Evolutionary conservation across 352 stramenopile genomes (phyloP).

Genomic region (Pythium plurisporium): DNA sequence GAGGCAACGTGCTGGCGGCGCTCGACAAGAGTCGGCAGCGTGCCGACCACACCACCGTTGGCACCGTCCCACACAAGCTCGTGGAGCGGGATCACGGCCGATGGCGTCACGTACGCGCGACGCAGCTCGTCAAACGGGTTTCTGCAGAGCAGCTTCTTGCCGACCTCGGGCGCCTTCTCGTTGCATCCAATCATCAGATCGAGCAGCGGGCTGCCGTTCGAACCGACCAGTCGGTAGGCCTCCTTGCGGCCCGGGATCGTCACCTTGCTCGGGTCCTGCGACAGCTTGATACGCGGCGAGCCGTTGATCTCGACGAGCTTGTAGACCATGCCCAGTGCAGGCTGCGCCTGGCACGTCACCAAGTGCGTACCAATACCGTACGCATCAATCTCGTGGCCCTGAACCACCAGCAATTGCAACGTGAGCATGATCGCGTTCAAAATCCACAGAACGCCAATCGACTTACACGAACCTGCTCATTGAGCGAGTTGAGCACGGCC

Average conservation of each 20-base stretch:
- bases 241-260: conserved; percentile 89
- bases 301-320: conserved; percentile 98
- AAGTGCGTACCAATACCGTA: conserved; percentile 95
- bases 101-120: conserved; percentile 92
- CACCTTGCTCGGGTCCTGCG: conserved; percentile 95
- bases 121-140: conserved; percentile 97
- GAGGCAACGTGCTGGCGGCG: conserved; percentile 83
- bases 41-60: conserved; percentile 62
- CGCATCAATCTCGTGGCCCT: conserved; percentile 93
- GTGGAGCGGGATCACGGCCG: conserved; percentile 87
- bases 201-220: conserved; percentile 84
- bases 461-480: conserved; percentile 76
- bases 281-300: conserved; percentile 97
- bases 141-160: conserved; percentile 89
- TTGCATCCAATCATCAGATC: conserved; percentile 89
- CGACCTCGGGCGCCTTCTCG: conserved; percentile 75
- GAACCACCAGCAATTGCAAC: no score
- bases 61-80: conserved; percentile 88
- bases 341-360: conserved; percentile 98
- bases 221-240: conserved; percentile 88
- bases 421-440: conserved; percentile 10
- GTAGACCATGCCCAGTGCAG: conserved; percentile 98
- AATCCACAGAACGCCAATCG: conserved; percentile 1
- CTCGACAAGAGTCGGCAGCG: conserved; percentile 71
- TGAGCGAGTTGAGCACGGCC: conserved; percentile 91